Evolutionary conservation across 768 basidiomycete species (phyloP).

Genomic region (Amanita inopinata): DNA sequence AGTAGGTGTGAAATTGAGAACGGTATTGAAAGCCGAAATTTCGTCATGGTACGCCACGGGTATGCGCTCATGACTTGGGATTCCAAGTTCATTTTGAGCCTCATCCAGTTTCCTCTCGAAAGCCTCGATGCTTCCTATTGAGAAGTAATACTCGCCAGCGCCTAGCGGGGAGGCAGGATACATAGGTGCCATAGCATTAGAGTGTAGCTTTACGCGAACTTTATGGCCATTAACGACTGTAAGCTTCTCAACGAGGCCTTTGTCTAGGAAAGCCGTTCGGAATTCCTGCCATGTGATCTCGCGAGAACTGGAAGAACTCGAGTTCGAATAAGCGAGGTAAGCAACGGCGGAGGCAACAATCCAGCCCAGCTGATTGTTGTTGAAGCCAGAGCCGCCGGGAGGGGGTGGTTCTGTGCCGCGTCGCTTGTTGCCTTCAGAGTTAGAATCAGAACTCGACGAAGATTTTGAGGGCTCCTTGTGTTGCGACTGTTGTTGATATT

Average conservation of each 20-base stretch:
- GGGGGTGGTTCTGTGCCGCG: conserved; percentile 31
- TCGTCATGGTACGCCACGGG: conserved; percentile 97
- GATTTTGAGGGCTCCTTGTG: conserved; percentile 27
- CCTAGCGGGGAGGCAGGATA: conserved; percentile 49
- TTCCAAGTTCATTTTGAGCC: conserved; percentile 85
- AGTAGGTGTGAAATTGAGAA: conserved; percentile 92
- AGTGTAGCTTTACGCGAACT: conserved; percentile 88
- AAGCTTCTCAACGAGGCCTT: conserved; percentile 91
- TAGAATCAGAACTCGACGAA: conserved; percentile 22
- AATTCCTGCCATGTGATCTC: conserved; percentile 99
- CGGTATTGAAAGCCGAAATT: conserved; percentile 71
- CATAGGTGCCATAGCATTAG: conserved; percentile 75
- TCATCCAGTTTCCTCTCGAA: conserved; percentile 95
- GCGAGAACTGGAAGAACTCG: conserved; percentile 45
- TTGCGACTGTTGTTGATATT: conserved; percentile 40
- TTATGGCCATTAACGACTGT: conserved; percentile 83
- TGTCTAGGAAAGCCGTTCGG: conserved; percentile 92
- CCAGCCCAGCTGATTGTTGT: conserved; percentile 45
- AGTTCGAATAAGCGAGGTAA: conserved; percentile 57
- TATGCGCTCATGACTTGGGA: conserved; percentile 87
- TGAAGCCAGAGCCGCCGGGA: conserved; percentile 45
- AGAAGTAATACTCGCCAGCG: conserved; percentile 78
- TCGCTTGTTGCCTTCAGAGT: conserved; percentile 24
- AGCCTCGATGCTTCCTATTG: conserved; percentile 93
- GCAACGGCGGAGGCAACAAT: conserved; percentile 45